Evolutionary conservation across 2,329 filamentous ascomycete genomes (phyloP).

Genomic region (Thelonectria blattea): DNA sequence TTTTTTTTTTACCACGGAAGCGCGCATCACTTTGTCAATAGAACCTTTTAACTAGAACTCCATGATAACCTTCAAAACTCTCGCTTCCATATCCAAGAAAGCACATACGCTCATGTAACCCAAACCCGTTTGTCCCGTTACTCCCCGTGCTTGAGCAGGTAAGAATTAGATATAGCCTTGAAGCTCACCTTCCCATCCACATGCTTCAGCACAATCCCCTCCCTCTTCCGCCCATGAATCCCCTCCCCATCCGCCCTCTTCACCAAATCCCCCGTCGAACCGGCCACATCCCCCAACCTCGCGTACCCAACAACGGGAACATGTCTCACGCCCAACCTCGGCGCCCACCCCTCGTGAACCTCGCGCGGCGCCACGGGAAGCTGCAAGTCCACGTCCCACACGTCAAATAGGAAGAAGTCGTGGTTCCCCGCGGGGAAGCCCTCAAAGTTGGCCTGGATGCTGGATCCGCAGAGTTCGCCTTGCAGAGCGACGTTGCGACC

Average conservation of each 20-base stretch:
- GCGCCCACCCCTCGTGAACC: conserved; percentile 37
- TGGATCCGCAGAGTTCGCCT: conserved; percentile 36
- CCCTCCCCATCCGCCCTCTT: conserved; percentile 31
- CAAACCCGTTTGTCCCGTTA: not conserved
- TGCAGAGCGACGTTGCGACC: conserved; percentile 32
- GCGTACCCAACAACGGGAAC: conserved; percentile 38
- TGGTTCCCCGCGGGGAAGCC: conserved; percentile 29
- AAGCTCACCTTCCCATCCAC: conserved; percentile 31
- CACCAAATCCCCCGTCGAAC: conserved; percentile 26
- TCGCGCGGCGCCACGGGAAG: conserved; percentile 36
- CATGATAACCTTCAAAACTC: conserved; percentile 36
- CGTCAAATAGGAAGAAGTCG: conserved; percentile 43
- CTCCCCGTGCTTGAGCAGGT: conserved; percentile 36
- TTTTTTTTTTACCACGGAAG: conserved; percentile 40
- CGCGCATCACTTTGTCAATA: conserved; percentile 39
- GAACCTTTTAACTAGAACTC: conserved; percentile 38
- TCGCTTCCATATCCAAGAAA: not conserved
- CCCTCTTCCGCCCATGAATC: conserved; percentile 32
- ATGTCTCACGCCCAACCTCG: conserved; percentile 40
- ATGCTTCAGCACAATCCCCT: conserved; percentile 36
- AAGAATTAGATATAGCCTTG: conserved; percentile 38
- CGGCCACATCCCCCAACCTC: conserved; percentile 22
- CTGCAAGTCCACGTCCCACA: conserved; percentile 42
- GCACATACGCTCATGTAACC: not conserved
- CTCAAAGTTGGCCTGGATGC: conserved; percentile 33